Conservation (phyloP, 495 filamentous ascomycete genomes). For the Aspergillus nanangensis region DNA sequence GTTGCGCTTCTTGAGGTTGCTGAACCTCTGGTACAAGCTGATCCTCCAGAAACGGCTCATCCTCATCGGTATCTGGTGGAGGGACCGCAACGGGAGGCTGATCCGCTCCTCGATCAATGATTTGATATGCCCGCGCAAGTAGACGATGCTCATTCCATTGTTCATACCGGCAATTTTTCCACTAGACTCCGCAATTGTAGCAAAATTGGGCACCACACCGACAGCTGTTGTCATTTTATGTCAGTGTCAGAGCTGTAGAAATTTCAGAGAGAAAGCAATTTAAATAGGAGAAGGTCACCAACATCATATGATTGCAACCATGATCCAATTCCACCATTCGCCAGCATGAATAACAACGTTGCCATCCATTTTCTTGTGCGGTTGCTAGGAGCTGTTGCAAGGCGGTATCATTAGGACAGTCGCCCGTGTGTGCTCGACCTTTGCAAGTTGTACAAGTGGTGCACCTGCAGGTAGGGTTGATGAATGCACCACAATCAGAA, state of each 20-base stretch:
- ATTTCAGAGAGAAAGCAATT: neutral
- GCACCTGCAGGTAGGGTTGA: conserved; percentile 31
- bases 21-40: no score
- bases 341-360: conserved; percentile 32
- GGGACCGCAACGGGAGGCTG: conserved; percentile 3
- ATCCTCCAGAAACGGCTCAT: no score
- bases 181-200: conserved; percentile 48
- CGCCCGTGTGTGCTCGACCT: conserved; percentile 27
- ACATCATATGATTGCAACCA: conserved; percentile 46
- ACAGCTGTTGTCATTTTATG: conserved; percentile 39
- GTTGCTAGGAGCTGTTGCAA: conserved; percentile 26
- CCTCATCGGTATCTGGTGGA: no score
- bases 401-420: conserved; percentile 37
- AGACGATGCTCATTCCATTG: conserved; percentile 37
- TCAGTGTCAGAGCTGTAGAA: neutral
- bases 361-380: conserved; percentile 37
- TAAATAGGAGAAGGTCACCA: conserved; percentile 6
- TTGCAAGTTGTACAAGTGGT: conserved; percentile 48
- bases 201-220: conserved; percentile 53
- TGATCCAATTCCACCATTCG: conserved; percentile 35
- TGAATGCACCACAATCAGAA: conserved; percentile 40
- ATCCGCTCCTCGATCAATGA: conserved; percentile 24
- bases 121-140: conserved; percentile 24
- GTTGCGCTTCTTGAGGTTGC: no score
- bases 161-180: conserved; percentile 47